These are phyloP conservation scores for Moesziomyces sp. DNA, from an alignment of 1,284 basidiomycete genomes.

Conservation along the genomic window DNA sequence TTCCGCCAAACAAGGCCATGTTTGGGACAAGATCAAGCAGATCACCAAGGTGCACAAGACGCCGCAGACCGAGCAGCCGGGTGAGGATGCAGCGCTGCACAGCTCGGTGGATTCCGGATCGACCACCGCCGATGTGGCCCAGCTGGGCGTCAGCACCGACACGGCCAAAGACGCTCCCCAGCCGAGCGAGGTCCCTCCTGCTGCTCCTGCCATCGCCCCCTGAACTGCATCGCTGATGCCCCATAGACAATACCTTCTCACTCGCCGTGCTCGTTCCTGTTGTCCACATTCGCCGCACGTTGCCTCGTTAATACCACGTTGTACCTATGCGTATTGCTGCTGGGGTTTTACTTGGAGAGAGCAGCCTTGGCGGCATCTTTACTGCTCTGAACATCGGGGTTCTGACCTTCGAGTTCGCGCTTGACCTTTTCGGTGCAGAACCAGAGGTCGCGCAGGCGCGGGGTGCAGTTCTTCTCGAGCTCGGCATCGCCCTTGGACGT, in stretches of 20 bases:
- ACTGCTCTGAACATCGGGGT: slow-evolving; percentile 17
- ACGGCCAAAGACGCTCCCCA: slow-evolving; percentile 2
- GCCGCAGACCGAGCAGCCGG: background rate
- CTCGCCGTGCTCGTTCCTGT: background rate
- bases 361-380: slow-evolving; percentile 25
- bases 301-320: slow-evolving; percentile 1
- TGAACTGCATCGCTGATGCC: background rate
- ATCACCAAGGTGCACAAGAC: background rate
- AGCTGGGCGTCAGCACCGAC: background rate
- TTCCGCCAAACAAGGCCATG: background rate
- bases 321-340: background rate
- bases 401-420: slow-evolving; percentile 36
- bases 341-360: slow-evolving; percentile 14
- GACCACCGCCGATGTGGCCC: slow-evolving; percentile 2
- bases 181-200: background rate
- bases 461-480: slow-evolving; percentile 57
- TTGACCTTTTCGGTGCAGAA: slow-evolving; percentile 63
- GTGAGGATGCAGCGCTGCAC: background rate
- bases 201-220: slow-evolving; percentile 7
- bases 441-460: slow-evolving; percentile 52
- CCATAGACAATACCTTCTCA: background rate
- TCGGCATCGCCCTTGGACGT: slow-evolving; percentile 49
- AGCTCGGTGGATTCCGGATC: slow-evolving; percentile 6
- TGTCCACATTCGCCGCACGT: background rate
- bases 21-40: slow-evolving; percentile 25